Evolutionary conservation across 2,329 filamentous ascomycete genomes (phyloP).

Genomic region (Fusarium sp.): DNA sequence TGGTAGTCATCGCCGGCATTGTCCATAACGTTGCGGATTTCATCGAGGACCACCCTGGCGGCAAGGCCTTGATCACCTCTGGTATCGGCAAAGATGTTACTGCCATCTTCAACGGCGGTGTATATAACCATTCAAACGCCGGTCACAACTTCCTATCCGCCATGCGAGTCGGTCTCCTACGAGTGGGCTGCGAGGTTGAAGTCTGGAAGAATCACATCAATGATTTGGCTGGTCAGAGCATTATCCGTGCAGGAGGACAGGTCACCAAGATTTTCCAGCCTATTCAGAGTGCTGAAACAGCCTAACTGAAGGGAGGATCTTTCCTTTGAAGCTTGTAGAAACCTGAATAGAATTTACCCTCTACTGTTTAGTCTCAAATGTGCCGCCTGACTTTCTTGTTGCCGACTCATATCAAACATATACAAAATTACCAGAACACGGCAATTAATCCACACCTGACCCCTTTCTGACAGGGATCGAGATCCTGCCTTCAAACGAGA

Average conservation of each 20-base stretch:
- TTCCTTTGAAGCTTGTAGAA: background rate
- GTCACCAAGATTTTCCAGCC: constrained; percentile 85
- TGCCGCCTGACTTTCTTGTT: background rate
- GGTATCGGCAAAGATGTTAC: constrained; percentile 89
- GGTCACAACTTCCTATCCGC: constrained; percentile 89
- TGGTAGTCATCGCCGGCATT: constrained; percentile 83
- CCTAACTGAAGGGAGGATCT: constrained; percentile 55
- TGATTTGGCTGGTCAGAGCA: constrained; percentile 82
- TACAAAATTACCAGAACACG: background rate
- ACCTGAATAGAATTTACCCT: background rate
- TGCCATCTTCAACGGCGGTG: constrained; percentile 90
- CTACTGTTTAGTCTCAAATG: background rate
- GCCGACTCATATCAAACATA: background rate
- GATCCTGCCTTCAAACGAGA: background rate
- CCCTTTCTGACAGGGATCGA: background rate
- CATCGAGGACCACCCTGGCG: constrained; percentile 90
- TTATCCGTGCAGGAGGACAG: constrained; percentile 87
- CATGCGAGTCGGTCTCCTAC: constrained; percentile 88
- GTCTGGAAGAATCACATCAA: constrained; percentile 91
- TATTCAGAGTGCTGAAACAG: constrained; percentile 84
- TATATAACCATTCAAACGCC: constrained; percentile 90
- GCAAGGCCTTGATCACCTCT: constrained; percentile 84
- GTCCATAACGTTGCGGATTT: constrained; percentile 87
- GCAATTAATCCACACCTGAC: background rate
- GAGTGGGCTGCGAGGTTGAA: constrained; percentile 88